Evolutionary conservation across 2,329 filamentous ascomycete species (phyloP), one percentile per base, ranked within the genome.

Genomic region (Colletotrichum liaoningense): DNA sequence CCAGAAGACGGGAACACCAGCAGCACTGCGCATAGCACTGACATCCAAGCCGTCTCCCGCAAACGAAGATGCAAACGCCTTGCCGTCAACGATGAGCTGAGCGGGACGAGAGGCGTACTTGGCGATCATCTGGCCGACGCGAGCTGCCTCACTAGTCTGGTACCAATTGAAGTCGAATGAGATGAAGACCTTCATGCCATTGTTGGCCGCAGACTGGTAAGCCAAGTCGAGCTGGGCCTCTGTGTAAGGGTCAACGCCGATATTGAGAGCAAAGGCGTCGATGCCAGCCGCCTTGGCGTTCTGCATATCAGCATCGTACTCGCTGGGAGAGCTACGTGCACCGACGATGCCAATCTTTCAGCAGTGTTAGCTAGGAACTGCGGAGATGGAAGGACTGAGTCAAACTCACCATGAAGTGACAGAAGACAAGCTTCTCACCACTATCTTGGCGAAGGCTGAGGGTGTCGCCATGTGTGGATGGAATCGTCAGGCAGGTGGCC

Each of bases 171-270:
- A 49, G 19, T 49, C 42, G 42, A 49, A 90, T 1, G 88, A 89
- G 74, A 90, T 84, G 67, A 90, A 89, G 16, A 89, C 86, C 67
- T 88, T 88, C 83, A 90, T 87, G 59, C 80, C 82, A 33, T 84
- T 83, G 8, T 80, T 80, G 11, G 83, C 82, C 3, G 87, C 86
- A 0, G 86, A 87, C n/a, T 85, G 79, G 72, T 88, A 89, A 1
- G 88, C 87, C 38, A 81, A 84, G 1, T 76, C 79, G 4, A 89
- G 83, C 77, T 89, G 86, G n/a, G 81, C 76, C 63, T 87, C 84
- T 1, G 82, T 85, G 67, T 82, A 84, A 7, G 74, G 69, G 67
- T 89, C 86, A 7, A 79, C 79, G 33, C 86, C 86, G 59, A 88
- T 87, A 63, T 88, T 88, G 52, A 88, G 80, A 1, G 86, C 86